Percentiles rank a stretch among this genome's conserved stretches.
Evolutionary conservation across 805 yeast species (phyloP).

Genomic region (Nakazawaea laoshanensis): DNA sequence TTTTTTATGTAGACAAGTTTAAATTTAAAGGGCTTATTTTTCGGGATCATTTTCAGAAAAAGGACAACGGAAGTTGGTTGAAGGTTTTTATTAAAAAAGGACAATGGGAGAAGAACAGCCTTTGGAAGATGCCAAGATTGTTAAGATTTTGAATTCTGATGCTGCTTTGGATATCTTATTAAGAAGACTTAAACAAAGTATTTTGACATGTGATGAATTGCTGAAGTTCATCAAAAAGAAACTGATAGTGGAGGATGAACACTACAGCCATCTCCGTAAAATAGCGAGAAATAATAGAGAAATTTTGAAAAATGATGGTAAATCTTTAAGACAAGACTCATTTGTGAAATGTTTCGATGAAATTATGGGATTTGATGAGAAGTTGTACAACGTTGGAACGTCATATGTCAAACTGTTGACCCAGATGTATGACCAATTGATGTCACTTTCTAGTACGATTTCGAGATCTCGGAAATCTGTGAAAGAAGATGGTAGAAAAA

Average conservation of each 20-base stretch:
- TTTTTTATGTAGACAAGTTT: too few relatives aligned
- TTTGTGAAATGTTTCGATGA: constrained; percentile 59
- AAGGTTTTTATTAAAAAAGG: not conserved
- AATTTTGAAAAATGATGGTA: constrained; percentile 33
- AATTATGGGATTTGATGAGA: constrained; percentile 72
- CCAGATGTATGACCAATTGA: constrained; percentile 79
- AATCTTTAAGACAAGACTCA: constrained; percentile 49
- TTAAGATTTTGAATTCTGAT: constrained; percentile 54
- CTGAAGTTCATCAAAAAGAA: constrained; percentile 71
- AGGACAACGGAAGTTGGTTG: too few relatives aligned
- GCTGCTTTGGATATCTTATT: constrained; percentile 68
- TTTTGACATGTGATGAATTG: constrained; percentile 80
- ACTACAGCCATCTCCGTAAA: constrained; percentile 65
- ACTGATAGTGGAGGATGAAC: constrained; percentile 71
- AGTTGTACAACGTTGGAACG: constrained; percentile 55
- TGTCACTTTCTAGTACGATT: constrained; percentile 61
- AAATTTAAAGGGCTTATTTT: too few relatives aligned
- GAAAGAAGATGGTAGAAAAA: constrained; percentile 75
- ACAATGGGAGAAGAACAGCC: constrained; percentile 18
- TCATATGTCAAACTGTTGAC: constrained; percentile 74
- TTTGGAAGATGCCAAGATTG: constrained; percentile 43
- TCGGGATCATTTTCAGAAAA: too few relatives aligned
- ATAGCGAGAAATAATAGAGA: constrained; percentile 50
- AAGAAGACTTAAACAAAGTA: constrained; percentile 66
- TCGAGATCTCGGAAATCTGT: constrained; percentile 63